Conservation (phyloP, 768 basidiomycete genomes). For the Cyathus striatus region DNA sequence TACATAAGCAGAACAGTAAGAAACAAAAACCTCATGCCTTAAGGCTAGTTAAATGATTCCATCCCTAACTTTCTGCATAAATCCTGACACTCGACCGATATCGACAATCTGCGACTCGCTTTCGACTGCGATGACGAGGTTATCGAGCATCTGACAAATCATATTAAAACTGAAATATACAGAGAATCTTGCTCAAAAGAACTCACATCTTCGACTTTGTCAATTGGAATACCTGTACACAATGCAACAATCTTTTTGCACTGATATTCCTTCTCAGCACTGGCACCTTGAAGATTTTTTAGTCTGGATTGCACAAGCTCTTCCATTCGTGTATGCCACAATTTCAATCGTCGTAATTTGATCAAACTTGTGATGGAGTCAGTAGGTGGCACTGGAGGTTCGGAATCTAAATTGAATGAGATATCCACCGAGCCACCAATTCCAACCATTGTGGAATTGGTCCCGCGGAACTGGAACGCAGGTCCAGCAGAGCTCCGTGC, state of each 20-base stretch:
- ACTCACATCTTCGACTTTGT: slow-evolving; percentile 87
- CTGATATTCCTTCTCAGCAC: slow-evolving; percentile 85
- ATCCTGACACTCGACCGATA: slow-evolving; percentile 80
- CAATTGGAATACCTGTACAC: slow-evolving; percentile 81
- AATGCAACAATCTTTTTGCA: slow-evolving; percentile 89
- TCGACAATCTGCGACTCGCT: slow-evolving; percentile 82
- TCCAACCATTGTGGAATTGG: slow-evolving; percentile 60
- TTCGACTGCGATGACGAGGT: slow-evolving; percentile 81
- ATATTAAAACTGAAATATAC: background rate
- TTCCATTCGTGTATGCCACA: slow-evolving; percentile 83
- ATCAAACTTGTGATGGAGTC: slow-evolving; percentile 61
- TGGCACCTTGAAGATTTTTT: slow-evolving; percentile 66
- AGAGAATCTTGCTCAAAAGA: background rate
- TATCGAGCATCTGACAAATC: slow-evolving; percentile 65
- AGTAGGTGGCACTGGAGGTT: slow-evolving; percentile 61
- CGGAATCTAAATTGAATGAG: slow-evolving; percentile 59
- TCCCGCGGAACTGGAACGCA: slow-evolving; percentile 69
- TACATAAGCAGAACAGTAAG: slow-evolving; percentile 13
- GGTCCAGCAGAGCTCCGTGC: slow-evolving; percentile 41
- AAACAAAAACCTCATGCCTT: slow-evolving; percentile 9
- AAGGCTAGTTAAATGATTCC: slow-evolving; percentile 43
- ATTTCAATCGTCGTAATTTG: slow-evolving; percentile 66
- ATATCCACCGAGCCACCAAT: slow-evolving; percentile 63
- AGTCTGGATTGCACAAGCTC: slow-evolving; percentile 68
- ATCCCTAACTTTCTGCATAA: slow-evolving; percentile 84